Conservation (phyloP, 257 asterid species). For the Mentha longifolia region DNA sequence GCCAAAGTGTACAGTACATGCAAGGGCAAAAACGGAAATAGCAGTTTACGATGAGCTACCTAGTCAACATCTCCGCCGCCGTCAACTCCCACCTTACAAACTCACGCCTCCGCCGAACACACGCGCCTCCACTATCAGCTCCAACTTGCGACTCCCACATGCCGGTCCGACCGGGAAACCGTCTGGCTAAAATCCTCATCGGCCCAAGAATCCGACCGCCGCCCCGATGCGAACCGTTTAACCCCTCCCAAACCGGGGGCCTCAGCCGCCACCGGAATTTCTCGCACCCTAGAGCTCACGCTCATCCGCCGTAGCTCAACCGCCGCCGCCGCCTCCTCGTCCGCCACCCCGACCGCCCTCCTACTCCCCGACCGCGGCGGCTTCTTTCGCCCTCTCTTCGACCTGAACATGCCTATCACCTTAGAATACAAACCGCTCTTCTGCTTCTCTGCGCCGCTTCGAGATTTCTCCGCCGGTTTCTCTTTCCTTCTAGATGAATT, state of each 20-base stretch:
- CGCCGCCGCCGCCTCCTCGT: conserved; percentile 34
- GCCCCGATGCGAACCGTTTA: conserved; percentile 69
- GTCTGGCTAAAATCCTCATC: conserved; percentile 55
- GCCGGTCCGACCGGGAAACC: conserved; percentile 35
- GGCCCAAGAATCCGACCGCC: conserved; percentile 63
- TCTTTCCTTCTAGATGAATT: conserved; percentile 44
- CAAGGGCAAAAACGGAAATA: not conserved
- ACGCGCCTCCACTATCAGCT: conserved; percentile 31
- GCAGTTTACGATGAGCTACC: not conserved
- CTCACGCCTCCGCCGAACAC: too few relatives aligned
- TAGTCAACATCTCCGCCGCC: not conserved
- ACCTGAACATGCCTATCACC: conserved; percentile 56
- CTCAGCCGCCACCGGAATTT: conserved; percentile 41
- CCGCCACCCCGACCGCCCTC: conserved; percentile 34
- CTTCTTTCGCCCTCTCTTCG: conserved; percentile 38
- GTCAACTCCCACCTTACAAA: too few relatives aligned
- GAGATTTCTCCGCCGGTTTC: conserved; percentile 38
- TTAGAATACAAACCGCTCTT: conserved; percentile 59
- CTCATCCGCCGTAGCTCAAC: conserved; percentile 48
- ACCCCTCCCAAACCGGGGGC: conserved; percentile 72
- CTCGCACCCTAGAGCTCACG: conserved; percentile 38
- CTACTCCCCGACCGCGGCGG: conserved; percentile 40
- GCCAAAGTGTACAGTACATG: not conserved
- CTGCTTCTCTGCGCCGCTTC: conserved; percentile 38
- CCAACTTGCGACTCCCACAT: conserved; percentile 34